These are phyloP conservation scores for Xylaria sp. DNA, from an alignment of 2,329 filamentous ascomycete genomes.

Conservation along the genomic window DNA sequence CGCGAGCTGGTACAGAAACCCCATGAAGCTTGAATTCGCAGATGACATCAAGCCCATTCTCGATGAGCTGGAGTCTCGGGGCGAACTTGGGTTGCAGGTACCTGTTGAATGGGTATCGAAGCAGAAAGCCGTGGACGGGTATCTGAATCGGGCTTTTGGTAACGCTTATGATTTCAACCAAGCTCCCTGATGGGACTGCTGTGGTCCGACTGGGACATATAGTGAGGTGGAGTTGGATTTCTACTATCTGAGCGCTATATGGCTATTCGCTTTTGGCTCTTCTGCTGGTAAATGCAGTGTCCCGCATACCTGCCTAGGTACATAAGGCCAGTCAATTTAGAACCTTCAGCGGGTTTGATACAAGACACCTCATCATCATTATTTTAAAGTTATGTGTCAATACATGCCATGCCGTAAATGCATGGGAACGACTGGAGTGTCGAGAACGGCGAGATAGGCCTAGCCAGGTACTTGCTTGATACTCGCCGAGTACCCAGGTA, in stretches of 20 bases:
- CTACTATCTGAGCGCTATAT: no score
- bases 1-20: slow-evolving; percentile 67
- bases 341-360: no score
- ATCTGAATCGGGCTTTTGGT: slow-evolving; percentile 67
- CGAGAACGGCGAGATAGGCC: background rate
- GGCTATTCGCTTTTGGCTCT: no score
- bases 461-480: no score
- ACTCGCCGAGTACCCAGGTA: no score
- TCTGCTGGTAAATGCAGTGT: background rate
- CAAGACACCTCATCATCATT: no score
- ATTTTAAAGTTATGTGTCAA: no score
- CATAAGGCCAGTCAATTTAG: no score
- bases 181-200: slow-evolving; percentile 41
- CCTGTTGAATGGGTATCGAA: slow-evolving; percentile 61
- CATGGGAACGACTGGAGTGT: no score
- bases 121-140: slow-evolving; percentile 57
- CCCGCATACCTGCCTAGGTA: background rate
- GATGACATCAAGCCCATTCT: slow-evolving; percentile 61
- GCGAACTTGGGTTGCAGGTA: slow-evolving; percentile 57
- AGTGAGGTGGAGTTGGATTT: no score
- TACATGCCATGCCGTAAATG: no score
- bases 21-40: slow-evolving; percentile 65
- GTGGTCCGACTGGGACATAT: no score
- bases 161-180: slow-evolving; percentile 73
- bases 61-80: slow-evolving; percentile 48